phyloP scores from a whole-genome alignment of 768 basidiomycete species.

The Auricularia auricula-judae region DNA sequence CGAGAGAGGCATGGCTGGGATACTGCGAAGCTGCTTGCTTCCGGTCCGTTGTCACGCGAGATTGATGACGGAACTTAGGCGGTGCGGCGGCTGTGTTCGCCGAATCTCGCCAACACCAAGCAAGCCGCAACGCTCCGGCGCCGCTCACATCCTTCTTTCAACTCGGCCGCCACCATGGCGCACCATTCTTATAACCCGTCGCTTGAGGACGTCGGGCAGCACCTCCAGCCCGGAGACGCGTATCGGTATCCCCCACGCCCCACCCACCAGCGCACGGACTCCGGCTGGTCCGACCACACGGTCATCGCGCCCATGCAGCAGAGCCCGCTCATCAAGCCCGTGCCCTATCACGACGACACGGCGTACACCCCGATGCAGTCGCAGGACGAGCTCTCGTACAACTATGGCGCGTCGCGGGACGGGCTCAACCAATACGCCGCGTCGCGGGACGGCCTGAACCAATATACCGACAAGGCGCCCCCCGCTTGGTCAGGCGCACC shows the following conservation, averaged over 20 bases:
- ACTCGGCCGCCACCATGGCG: background rate
- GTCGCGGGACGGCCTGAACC: background rate
- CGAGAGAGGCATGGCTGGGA: too few species aligned
- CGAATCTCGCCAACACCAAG: background rate
- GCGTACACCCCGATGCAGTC: background rate
- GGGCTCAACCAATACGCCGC: background rate
- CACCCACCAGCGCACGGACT: background rate
- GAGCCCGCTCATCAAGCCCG: background rate
- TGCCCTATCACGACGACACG: background rate
- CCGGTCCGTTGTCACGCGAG: too few species aligned
- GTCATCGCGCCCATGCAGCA: background rate
- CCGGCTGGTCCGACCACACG: background rate
- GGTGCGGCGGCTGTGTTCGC: background rate
- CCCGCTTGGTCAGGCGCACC: background rate
- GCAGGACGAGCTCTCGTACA: background rate
- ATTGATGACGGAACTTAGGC: background rate
- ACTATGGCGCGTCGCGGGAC: background rate
- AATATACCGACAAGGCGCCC: background rate
- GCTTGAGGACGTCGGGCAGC: background rate
- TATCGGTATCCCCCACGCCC: background rate
- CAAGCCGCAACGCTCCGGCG: background rate
- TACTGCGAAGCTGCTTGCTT: too few species aligned
- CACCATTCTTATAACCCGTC: background rate
- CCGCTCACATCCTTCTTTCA: background rate
- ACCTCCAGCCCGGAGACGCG: background rate